Evolutionary conservation across 2,329 filamentous ascomycete species (phyloP).

Genomic region (Nothopassalora personata): DNA sequence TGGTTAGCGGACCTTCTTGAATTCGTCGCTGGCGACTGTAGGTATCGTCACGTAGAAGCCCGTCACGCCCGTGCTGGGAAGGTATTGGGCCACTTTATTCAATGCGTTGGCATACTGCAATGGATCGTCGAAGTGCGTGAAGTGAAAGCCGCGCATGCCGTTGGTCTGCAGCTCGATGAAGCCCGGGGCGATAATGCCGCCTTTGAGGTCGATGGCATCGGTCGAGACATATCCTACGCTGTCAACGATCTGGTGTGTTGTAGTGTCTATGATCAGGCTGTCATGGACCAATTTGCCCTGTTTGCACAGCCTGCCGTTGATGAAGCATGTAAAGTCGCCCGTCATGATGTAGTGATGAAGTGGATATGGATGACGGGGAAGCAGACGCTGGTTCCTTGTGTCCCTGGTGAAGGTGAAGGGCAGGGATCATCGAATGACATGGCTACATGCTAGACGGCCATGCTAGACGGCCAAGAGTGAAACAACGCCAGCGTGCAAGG

Average conservation of each 20-base stretch:
- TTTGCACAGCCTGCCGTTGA: slow-evolving; percentile 43
- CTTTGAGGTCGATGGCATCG: slow-evolving; percentile 7
- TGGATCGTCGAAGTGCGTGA: slow-evolving; percentile 45
- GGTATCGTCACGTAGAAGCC: slow-evolving; percentile 52
- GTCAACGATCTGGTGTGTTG: slow-evolving; percentile 1
- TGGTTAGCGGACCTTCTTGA: slow-evolving; percentile 44
- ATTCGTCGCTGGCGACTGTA: slow-evolving; percentile 44
- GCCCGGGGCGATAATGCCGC: slow-evolving; percentile 36
- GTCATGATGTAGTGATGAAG: slow-evolving; percentile 11
- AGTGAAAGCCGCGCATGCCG: slow-evolving; percentile 50
- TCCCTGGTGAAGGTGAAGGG: background rate
- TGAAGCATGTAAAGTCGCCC: slow-evolving; percentile 43
- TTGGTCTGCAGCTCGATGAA: slow-evolving; percentile 55
- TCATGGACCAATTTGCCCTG: slow-evolving; percentile 36
- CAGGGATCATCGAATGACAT: background rate
- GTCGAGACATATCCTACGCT: background rate
- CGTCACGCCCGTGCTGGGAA: slow-evolving; percentile 49
- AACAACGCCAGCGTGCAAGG: background rate
- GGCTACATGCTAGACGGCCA: too few species aligned
- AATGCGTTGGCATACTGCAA: slow-evolving; percentile 41
- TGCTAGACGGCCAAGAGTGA: background rate
- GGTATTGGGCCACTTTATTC: slow-evolving; percentile 44
- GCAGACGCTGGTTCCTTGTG: background rate
- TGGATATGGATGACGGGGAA: background rate
- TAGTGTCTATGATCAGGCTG: background rate